Percentiles rank a stretch among this genome's conserved stretches.
These are phyloP conservation scores for Vigna angularis DNA, from an alignment of 306 rosid species.

Conservation along the genomic window DNA sequence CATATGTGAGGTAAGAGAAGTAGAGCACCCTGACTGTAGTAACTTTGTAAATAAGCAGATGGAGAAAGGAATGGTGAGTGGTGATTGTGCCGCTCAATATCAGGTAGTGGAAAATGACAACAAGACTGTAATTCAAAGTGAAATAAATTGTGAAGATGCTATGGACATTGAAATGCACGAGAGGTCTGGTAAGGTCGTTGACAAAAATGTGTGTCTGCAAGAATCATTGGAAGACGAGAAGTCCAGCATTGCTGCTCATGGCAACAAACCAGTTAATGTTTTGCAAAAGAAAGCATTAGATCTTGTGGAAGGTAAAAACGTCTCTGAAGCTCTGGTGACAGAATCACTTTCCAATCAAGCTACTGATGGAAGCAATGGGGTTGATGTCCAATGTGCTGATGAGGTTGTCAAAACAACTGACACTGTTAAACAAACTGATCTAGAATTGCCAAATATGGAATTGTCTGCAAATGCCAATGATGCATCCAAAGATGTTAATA, in stretches of 20 bases:
- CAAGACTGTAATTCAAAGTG: conserved; percentile 40
- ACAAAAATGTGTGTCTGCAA: conserved; percentile 45
- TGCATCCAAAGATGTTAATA: conserved; percentile 54
- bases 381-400: conserved; percentile 52
- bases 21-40: conserved; percentile 46
- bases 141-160: conserved; percentile 50
- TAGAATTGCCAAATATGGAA: conserved; percentile 53
- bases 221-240: conserved; percentile 52
- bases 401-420: conserved; percentile 56
- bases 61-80: conserved; percentile 48
- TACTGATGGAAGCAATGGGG: conserved; percentile 47
- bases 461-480: conserved; percentile 59
- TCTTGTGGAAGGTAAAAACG: conserved; percentile 44
- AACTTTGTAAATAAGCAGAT: conserved; percentile 47
- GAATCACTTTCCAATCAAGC: conserved; percentile 46
- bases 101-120: conserved; percentile 48
- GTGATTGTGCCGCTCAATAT: conserved; percentile 46
- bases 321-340: conserved; percentile 41
- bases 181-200: conserved; percentile 44
- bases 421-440: conserved; percentile 43
- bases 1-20: conserved; percentile 64
- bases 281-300: conserved; percentile 43
- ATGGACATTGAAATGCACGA: conserved; percentile 46
- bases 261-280: conserved; percentile 40
- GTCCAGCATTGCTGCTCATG: conserved; percentile 38